Percentiles rank a stretch among this genome's conserved stretches.
Conservation (phyloP, 1,139 yeast genomes). For the Blastobotrys niveus region DNA sequence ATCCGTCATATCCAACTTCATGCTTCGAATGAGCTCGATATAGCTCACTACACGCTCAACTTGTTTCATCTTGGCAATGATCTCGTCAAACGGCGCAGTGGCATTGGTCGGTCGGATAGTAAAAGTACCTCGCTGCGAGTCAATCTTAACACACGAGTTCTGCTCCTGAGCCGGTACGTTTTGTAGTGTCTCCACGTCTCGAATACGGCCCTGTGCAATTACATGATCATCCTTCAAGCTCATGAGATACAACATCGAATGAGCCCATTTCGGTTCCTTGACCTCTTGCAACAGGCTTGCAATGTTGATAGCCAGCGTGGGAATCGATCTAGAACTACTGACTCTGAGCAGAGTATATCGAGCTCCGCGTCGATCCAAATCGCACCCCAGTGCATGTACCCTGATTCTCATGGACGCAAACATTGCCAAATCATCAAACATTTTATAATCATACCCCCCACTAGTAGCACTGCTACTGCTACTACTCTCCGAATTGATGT, state of each 20-base stretch:
- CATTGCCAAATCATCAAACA: conserved; percentile 26
- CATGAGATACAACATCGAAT: conserved; percentile 21
- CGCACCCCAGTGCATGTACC: conserved; percentile 26
- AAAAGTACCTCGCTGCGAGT: conserved; percentile 25
- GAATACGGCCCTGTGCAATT: conserved; percentile 27
- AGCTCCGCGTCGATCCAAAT: conserved; percentile 24
- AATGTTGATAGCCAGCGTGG: conserved; percentile 25
- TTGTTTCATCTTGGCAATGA: conserved; percentile 23
- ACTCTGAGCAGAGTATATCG: conserved; percentile 24
- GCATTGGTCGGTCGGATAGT: conserved; percentile 14
- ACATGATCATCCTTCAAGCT: conserved; percentile 14
- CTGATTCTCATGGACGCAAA: conserved; percentile 28
- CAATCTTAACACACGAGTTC: conserved; percentile 23
- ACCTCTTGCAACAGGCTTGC: conserved; percentile 18
- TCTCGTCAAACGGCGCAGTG: conserved; percentile 18
- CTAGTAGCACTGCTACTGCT: conserved; percentile 16
- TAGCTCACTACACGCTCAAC: conserved; percentile 31
- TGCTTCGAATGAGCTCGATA: conserved; percentile 26
- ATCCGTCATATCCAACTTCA: conserved; percentile 24
- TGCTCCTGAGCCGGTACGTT: conserved; percentile 19
- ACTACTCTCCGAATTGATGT: conserved; percentile 19
- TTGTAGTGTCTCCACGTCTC: conserved; percentile 19
- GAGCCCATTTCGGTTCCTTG: conserved; percentile 24
- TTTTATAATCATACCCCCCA: conserved; percentile 23
- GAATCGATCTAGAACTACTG: conserved; percentile 15